phyloP scores from a whole-genome alignment of 2,329 filamentous ascomycete species.

The Paramyrothecium sp. region DNA sequence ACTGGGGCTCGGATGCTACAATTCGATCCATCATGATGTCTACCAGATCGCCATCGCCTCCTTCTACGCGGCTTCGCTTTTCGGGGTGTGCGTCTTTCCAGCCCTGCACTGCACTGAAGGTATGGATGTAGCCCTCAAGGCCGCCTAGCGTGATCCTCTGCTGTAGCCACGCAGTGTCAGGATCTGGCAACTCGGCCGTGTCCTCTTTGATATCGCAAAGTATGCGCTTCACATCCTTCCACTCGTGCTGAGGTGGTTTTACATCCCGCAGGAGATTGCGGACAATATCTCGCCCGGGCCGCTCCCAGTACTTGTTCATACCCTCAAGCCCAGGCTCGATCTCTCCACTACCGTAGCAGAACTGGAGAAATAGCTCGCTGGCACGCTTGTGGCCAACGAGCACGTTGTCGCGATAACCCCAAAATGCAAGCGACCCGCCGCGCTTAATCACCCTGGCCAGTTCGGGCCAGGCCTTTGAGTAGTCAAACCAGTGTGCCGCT shows the following conservation, averaged over 20 bases:
- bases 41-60: constrained; percentile 59
- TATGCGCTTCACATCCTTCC: constrained; percentile 50
- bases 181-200: constrained; percentile 27
- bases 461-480: constrained; percentile 51
- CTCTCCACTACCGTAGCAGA: constrained; percentile 50
- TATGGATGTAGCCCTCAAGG: constrained; percentile 60
- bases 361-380: constrained; percentile 52
- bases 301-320: constrained; percentile 61
- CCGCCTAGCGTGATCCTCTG: constrained; percentile 54
- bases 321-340: constrained; percentile 40
- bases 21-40: constrained; percentile 62
- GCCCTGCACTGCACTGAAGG: constrained; percentile 57
- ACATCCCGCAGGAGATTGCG: constrained; percentile 50
- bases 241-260: constrained; percentile 48
- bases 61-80: constrained; percentile 45
- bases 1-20: constrained; percentile 49
- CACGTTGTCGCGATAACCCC: constrained; percentile 65
- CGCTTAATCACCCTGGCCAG: constrained; percentile 50
- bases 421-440: constrained; percentile 62
- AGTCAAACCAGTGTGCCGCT: constrained; percentile 68
- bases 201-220: constrained; percentile 56
- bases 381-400: constrained; percentile 52
- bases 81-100: constrained; percentile 58
- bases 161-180: constrained; percentile 45
- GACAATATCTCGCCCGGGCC: constrained; percentile 56